Evolutionary conservation across 2,329 filamentous ascomycete species (phyloP).

Genomic region (Colletotrichum gigasporum): DNA sequence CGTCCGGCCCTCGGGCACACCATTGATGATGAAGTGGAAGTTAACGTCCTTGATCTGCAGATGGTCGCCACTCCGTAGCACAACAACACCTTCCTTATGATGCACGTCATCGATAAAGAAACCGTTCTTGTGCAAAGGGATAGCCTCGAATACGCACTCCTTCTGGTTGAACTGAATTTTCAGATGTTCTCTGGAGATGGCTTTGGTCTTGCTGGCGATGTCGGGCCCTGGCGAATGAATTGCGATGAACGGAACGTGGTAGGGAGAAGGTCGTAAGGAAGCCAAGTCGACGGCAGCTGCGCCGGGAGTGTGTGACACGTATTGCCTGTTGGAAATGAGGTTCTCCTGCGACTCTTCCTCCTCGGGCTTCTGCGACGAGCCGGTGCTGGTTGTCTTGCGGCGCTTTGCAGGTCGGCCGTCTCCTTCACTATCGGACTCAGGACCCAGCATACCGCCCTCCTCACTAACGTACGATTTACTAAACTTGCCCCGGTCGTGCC

Average conservation of each 20-base stretch:
- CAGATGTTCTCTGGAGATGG: conserved; percentile 78
- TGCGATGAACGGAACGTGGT: conserved; percentile 72
- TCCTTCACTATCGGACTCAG: conserved; percentile 66
- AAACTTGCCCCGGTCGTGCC: conserved; percentile 62
- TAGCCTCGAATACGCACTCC: conserved; percentile 71
- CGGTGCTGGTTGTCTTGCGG: conserved; percentile 55
- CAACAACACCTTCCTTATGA: conserved; percentile 63
- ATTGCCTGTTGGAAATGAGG: conserved; percentile 66
- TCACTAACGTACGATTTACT: conserved; percentile 75
- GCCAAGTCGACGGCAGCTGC: conserved; percentile 68
- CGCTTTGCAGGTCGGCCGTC: conserved; percentile 56
- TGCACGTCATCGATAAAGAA: conserved; percentile 73
- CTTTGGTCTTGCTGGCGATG: conserved; percentile 71
- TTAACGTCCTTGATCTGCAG: conserved; percentile 78
- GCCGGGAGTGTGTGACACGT: conserved; percentile 68
- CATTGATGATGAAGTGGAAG: conserved; percentile 75
- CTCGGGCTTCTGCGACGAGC: conserved; percentile 48
- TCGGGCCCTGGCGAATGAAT: conserved; percentile 76
- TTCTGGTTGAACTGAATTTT: conserved; percentile 76
- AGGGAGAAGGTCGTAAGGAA: conserved; percentile 67
- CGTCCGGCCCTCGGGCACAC: conserved; percentile 64
- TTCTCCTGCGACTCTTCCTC: conserved; percentile 55
- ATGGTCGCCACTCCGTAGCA: conserved; percentile 70
- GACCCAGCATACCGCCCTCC: conserved; percentile 74
- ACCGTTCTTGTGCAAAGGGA: conserved; percentile 70